Conservation (phyloP, 1,284 basidiomycete species). For the Naganishia albida region DNA sequence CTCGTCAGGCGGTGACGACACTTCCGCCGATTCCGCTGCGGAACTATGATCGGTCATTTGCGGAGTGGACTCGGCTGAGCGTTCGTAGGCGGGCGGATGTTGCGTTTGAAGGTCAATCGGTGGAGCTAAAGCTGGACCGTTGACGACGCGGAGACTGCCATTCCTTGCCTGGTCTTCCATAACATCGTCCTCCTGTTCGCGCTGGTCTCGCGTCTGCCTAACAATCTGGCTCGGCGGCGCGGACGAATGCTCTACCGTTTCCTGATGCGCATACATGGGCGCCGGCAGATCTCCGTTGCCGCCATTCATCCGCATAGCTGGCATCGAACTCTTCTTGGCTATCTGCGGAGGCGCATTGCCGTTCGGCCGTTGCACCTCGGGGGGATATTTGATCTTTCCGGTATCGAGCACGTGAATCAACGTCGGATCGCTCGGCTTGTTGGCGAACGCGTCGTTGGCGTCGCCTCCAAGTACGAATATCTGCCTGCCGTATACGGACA, state of each 20-base stretch:
- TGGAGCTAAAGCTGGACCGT: slow-evolving; percentile 19
- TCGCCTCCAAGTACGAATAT: slow-evolving; percentile 95
- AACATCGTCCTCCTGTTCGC: not conserved
- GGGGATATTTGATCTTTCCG: slow-evolving; percentile 91
- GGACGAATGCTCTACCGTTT: slow-evolving; percentile 21
- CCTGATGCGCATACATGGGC: slow-evolving; percentile 7
- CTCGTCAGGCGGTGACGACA: slow-evolving; percentile 12
- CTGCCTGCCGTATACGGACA: slow-evolving; percentile 84
- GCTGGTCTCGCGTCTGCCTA: not conserved
- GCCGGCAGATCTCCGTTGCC: slow-evolving; percentile 8
- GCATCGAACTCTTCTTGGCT: slow-evolving; percentile 40
- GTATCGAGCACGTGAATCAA: slow-evolving; percentile 89
- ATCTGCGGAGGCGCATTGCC: slow-evolving; percentile 33
- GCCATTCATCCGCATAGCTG: slow-evolving; percentile 23
- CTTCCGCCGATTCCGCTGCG: slow-evolving; percentile 23
- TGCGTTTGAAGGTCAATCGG: slow-evolving; percentile 21
- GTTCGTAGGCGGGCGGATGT: slow-evolving; percentile 6
- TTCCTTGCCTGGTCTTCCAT: not conserved
- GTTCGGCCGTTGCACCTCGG: slow-evolving; percentile 39
- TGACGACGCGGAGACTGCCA: slow-evolving; percentile 5
- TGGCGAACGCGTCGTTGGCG: slow-evolving; percentile 57
- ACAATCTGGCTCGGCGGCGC: slow-evolving; percentile 29
- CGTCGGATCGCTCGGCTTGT: slow-evolving; percentile 75
- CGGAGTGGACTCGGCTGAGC: slow-evolving; percentile 25
- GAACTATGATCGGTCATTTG: slow-evolving; percentile 28